Percentiles rank a stretch among this genome's conserved stretches.
Evolutionary conservation across 306 rosid species (phyloP).

Genomic region (Trifolium pratense): DNA sequence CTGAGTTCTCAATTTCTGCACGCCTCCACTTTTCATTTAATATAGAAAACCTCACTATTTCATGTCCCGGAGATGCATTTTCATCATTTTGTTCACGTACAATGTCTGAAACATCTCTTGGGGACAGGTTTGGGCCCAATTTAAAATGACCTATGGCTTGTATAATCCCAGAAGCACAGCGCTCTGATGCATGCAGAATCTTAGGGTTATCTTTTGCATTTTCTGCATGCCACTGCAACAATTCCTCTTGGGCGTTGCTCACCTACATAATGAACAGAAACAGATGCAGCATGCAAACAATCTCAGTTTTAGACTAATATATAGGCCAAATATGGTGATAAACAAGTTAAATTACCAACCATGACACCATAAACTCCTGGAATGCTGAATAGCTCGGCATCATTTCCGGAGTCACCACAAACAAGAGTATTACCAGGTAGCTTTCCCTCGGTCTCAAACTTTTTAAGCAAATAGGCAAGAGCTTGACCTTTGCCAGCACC

Average conservation of each 20-base stretch:
- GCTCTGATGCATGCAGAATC: slow-evolving; percentile 89
- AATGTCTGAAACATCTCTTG: slow-evolving; percentile 71
- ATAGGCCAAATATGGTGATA: slow-evolving; percentile 20
- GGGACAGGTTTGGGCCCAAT: slow-evolving; percentile 71
- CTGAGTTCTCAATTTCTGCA: slow-evolving; percentile 75
- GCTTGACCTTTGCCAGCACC: slow-evolving; percentile 99
- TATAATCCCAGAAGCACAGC: slow-evolving; percentile 95
- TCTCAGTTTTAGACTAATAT: slow-evolving; percentile 6
- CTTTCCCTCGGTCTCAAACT: slow-evolving; percentile 72
- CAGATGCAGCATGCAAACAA: slow-evolving; percentile 16
- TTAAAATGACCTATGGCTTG: slow-evolving; percentile 90
- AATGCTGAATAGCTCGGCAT: slow-evolving; percentile 93
- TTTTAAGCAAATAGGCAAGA: slow-evolving; percentile 88
- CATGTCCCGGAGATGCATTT: slow-evolving; percentile 54
- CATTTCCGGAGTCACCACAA: slow-evolving; percentile 98
- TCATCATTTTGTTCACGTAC: slow-evolving; percentile 42
- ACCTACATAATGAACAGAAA: slow-evolving; percentile 64
- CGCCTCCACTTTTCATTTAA: slow-evolving; percentile 86
- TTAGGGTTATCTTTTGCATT: slow-evolving; percentile 82
- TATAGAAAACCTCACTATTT: slow-evolving; percentile 62
- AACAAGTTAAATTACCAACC: slow-evolving; percentile 64
- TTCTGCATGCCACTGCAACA: slow-evolving; percentile 85
- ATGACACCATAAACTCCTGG: slow-evolving; percentile 92
- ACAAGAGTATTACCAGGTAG: slow-evolving; percentile 80
- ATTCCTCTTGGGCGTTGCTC: slow-evolving; percentile 96